Percentiles rank a stretch among this genome's conserved stretches.
Conservation (phyloP, 331 rosid species). For the Quercus lobata region DNA sequence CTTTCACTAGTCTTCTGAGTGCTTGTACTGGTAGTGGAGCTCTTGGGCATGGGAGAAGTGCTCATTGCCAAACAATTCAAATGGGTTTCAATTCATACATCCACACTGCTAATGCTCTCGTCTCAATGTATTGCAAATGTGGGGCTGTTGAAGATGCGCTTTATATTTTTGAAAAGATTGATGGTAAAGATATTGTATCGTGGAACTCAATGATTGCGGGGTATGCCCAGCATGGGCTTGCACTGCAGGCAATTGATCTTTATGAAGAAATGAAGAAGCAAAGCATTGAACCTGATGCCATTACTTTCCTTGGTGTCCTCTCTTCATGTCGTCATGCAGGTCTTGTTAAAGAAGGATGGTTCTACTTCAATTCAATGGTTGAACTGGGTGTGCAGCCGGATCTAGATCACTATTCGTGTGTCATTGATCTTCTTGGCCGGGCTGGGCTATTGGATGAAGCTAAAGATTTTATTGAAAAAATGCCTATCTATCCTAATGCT, state of each 20-base stretch:
- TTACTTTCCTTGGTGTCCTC: slow-evolving; percentile 66
- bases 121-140: slow-evolving; percentile 83
- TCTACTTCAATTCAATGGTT: slow-evolving; percentile 62
- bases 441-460: slow-evolving; percentile 75
- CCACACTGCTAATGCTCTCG: slow-evolving; percentile 60
- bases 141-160: slow-evolving; percentile 62
- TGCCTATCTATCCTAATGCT: slow-evolving; percentile 75
- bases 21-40: slow-evolving; percentile 88
- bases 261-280: slow-evolving; percentile 59
- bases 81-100: slow-evolving; percentile 50
- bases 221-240: slow-evolving; percentile 74
- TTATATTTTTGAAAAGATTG: slow-evolving; percentile 45
- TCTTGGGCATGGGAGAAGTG: slow-evolving; percentile 68
- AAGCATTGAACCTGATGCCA: slow-evolving; percentile 46
- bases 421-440: slow-evolving; percentile 79
- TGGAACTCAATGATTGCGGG: slow-evolving; percentile 93
- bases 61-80: slow-evolving; percentile 58
- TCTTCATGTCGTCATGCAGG: slow-evolving; percentile 82
- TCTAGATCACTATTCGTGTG: slow-evolving; percentile 73
- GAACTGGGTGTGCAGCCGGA: slow-evolving; percentile 56
- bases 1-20: slow-evolving; percentile 59
- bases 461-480: slow-evolving; percentile 43
- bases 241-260: slow-evolving; percentile 50
- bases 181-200: slow-evolving; percentile 49
- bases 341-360: slow-evolving; percentile 56